phyloP scores from a whole-genome alignment of 139 green algal genomes.

The Picochlorum sp. region DNA sequence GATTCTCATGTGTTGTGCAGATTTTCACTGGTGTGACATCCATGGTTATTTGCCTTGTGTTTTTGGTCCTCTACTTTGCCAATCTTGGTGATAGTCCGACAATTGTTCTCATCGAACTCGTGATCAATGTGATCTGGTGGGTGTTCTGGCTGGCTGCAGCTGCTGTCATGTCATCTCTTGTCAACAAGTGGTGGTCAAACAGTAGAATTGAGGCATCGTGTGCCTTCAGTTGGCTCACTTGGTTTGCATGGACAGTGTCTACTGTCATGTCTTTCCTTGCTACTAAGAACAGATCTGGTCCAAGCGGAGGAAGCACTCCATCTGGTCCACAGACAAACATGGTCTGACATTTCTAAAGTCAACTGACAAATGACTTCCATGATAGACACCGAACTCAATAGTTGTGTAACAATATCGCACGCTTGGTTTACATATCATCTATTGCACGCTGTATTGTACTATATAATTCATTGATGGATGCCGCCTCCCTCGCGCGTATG shows the following conservation, averaged over 20 bases:
- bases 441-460: no score
- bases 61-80: conserved; percentile 3
- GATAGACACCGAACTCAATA: no score
- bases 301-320: no score
- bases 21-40: conserved; percentile 13
- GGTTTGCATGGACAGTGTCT: conserved; percentile 2
- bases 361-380: no score
- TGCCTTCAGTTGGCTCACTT: conserved; percentile 10
- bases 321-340: no score
- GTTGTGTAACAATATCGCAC: no score
- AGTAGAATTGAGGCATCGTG: not conserved
- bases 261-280: not conserved
- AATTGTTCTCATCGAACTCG: conserved; percentile 2
- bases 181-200: not conserved
- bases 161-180: not conserved
- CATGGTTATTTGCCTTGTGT: conserved; percentile 13
- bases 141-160: conserved; percentile 12
- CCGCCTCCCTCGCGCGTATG: not conserved
- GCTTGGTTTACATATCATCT: no score
- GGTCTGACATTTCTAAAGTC: no score
- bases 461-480: not conserved
- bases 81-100: conserved; percentile 3
- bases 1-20: not conserved
- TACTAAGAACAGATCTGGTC: not conserved
- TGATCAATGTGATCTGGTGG: conserved; percentile 8